Conservation (phyloP, 2,329 filamentous ascomycete species). For the Xylogone sp. region DNA sequence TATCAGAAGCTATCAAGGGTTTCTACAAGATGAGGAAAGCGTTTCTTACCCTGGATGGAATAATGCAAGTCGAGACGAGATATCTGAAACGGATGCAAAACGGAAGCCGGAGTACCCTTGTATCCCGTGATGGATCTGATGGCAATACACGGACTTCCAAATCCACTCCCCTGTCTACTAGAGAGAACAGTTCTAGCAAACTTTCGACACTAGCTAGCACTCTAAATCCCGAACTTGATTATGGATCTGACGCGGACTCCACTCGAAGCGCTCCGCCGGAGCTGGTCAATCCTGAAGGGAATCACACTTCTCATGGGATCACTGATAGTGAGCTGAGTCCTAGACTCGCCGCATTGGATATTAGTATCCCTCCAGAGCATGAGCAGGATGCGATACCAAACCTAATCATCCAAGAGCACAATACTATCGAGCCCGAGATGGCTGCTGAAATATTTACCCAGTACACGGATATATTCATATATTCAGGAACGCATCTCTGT, state of each 20-base stretch:
- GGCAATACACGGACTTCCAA: background rate
- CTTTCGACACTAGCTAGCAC: background rate
- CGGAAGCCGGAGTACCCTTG: background rate
- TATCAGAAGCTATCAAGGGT: constrained; percentile 85
- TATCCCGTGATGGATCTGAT: background rate
- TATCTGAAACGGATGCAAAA: constrained; percentile 33
- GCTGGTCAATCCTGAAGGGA: background rate
- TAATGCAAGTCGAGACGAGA: constrained; percentile 70
- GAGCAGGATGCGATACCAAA: constrained; percentile 21
- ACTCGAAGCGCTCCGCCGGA: background rate
- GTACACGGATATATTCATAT: constrained; percentile 81
- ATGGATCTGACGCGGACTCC: background rate
- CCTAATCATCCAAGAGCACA: constrained; percentile 26
- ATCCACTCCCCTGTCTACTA: background rate
- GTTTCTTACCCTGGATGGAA: constrained; percentile 74
- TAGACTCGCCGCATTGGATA: background rate
- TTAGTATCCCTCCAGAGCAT: background rate
- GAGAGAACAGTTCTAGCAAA: background rate
- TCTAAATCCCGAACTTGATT: background rate
- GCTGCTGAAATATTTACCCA: constrained; percentile 66
- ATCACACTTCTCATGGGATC: background rate
- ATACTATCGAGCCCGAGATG: constrained; percentile 39
- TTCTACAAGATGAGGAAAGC: constrained; percentile 93
- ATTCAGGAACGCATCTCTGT: constrained; percentile 84
- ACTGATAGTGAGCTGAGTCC: background rate